phyloP scores from a whole-genome alignment of 2,329 filamentous ascomycete genomes.

The Xylaria polymorpha region DNA sequence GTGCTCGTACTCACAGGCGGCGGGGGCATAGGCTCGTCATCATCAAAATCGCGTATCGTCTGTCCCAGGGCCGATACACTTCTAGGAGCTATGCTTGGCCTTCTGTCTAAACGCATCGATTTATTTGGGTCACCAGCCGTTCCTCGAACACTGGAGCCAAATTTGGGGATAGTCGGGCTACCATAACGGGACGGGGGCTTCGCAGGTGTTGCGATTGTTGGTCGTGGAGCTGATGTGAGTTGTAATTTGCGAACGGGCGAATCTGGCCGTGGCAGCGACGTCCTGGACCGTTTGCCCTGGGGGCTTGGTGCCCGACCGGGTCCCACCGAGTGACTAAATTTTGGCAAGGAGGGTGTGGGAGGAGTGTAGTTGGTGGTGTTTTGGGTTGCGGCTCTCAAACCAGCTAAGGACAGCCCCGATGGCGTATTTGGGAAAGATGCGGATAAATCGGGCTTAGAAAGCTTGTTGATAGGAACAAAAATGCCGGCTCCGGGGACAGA shows the following conservation, averaged over 20 bases:
- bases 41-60: constrained; percentile 59
- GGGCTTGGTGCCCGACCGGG: constrained; percentile 79
- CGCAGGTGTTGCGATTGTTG: constrained; percentile 67
- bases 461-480: constrained; percentile 88
- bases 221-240: constrained; percentile 68
- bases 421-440: constrained; percentile 73
- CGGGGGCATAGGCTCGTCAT: constrained; percentile 67
- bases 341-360: constrained; percentile 73
- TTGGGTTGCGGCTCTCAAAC: constrained; percentile 65
- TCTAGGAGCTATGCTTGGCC: constrained; percentile 65
- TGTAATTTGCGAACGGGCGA: constrained; percentile 81
- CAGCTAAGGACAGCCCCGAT: constrained; percentile 69
- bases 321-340: constrained; percentile 90
- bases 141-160: constrained; percentile 72
- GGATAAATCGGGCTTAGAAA: constrained; percentile 73
- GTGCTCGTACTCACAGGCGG: constrained; percentile 52
- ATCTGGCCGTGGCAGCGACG: constrained; percentile 87
- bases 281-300: constrained; percentile 75
- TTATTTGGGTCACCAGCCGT: constrained; percentile 72
- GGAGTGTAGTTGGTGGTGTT: constrained; percentile 72
- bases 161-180: constrained; percentile 70
- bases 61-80: constrained; percentile 70
- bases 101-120: constrained; percentile 60
- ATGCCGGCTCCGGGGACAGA: constrained; percentile 85
- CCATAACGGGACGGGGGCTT: constrained; percentile 68